These are phyloP conservation scores for Lachnum nothofagi DNA, from an alignment of 2,329 filamentous ascomycete species.

Conservation along the genomic window DNA sequence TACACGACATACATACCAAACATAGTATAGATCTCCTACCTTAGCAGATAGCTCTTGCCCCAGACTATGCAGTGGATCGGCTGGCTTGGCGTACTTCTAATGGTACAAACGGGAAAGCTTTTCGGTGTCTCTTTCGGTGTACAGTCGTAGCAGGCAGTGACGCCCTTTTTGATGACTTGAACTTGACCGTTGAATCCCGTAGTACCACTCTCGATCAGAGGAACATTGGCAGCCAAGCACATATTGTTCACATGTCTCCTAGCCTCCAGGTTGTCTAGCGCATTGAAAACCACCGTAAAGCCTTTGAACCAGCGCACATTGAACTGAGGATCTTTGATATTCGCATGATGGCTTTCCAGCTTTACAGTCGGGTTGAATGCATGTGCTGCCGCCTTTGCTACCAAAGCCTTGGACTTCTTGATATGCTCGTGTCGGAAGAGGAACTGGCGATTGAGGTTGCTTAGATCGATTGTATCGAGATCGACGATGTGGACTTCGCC, in stretches of 20 bases:
- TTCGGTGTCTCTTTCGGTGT: constrained; percentile 84
- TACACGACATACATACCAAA: not conserved
- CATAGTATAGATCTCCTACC: constrained; percentile 41
- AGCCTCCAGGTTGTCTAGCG: constrained; percentile 90
- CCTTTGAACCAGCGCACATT: constrained; percentile 79
- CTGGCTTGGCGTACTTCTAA: constrained; percentile 90
- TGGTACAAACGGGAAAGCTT: constrained; percentile 92
- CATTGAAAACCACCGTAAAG: constrained; percentile 90
- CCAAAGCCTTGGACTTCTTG: constrained; percentile 91
- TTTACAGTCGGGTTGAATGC: constrained; percentile 85
- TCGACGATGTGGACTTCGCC: constrained; percentile 93
- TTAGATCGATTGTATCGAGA: constrained; percentile 95
- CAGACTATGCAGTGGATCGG: constrained; percentile 98
- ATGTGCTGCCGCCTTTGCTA: constrained; percentile 85
- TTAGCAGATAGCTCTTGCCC: constrained; percentile 94
- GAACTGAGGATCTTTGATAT: constrained; percentile 88
- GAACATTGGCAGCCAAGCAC: constrained; percentile 86
- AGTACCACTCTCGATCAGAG: constrained; percentile 91
- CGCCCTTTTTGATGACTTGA: constrained; percentile 87
- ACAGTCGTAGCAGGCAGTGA: constrained; percentile 96
- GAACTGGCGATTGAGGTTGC: constrained; percentile 96
- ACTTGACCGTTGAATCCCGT: constrained; percentile 98
- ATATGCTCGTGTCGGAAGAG: constrained; percentile 96
- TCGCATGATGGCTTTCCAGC: constrained; percentile 84
- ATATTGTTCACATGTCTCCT: constrained; percentile 94